phyloP scores from a whole-genome alignment of 345 rosid genomes.

The Citrus inodora region DNA sequence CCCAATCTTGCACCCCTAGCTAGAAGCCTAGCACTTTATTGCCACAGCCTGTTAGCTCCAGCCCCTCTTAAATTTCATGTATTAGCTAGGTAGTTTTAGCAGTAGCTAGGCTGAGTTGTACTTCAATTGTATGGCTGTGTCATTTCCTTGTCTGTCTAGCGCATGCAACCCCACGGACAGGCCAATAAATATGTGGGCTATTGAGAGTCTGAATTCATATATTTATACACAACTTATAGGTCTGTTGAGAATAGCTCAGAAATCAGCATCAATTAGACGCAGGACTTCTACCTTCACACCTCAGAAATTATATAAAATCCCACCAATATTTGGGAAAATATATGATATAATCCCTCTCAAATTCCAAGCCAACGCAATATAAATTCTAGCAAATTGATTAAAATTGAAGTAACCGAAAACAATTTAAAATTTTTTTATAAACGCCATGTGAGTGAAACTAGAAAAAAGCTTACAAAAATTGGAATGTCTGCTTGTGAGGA shows the following conservation, averaged over 20 bases:
- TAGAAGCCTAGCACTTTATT: background rate
- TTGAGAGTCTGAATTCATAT: no score
- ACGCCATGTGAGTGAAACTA: slow-evolving; percentile 1
- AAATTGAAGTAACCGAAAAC: background rate
- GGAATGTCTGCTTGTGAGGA: slow-evolving; percentile 11
- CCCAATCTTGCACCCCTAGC: background rate
- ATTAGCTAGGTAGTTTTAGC: background rate
- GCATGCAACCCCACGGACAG: background rate
- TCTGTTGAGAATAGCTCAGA: no score
- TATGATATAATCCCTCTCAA: background rate
- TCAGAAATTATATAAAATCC: no score
- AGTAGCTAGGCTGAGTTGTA: background rate
- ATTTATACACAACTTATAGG: no score
- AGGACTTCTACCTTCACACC: no score
- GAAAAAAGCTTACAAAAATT: background rate
- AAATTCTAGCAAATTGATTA: background rate
- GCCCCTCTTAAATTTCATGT: background rate
- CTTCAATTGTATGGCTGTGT: background rate
- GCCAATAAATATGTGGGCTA: no score
- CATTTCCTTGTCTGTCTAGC: background rate
- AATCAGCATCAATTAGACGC: no score
- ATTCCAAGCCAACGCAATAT: background rate
- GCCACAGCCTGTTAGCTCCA: background rate
- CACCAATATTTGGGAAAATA: no score
- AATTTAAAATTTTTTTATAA: background rate